Conservation (phyloP, 2,329 filamentous ascomycete genomes). For the Pseudopithomyces chartarum region DNA sequence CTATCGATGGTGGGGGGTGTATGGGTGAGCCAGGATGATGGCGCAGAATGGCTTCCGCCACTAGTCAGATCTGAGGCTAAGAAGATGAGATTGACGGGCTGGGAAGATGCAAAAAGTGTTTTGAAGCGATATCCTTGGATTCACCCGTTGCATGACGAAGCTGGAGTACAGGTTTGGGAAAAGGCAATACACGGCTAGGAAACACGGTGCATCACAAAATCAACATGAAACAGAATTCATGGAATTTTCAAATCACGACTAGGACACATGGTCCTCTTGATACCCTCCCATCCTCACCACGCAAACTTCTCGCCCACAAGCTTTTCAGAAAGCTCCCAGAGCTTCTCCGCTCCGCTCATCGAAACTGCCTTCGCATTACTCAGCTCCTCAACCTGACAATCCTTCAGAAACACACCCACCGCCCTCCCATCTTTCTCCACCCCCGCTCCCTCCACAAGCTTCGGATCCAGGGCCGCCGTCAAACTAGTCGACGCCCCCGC, state of each 20-base stretch:
- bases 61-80: neutral
- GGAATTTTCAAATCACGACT: no score
- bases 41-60: neutral
- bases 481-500: neutral
- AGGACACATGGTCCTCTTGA: no score
- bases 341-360: neutral
- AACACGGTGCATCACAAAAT: neutral
- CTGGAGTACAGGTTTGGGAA: neutral
- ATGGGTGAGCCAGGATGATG: neutral
- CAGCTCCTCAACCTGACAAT: neutral
- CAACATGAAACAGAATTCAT: no score
- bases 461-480: slow-evolving; percentile 2
- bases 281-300: neutral
- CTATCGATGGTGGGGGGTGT: slow-evolving; percentile 1
- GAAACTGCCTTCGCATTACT: neutral
- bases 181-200: neutral
- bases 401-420: neutral
- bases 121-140: slow-evolving; percentile 1
- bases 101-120: neutral
- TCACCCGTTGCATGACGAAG: neutral
- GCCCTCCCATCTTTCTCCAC: neutral
- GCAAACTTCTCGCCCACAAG: neutral
- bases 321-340: neutral
- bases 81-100: neutral
- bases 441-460: neutral